Percentiles rank a stretch among this genome's conserved stretches.
These are phyloP conservation scores for Aristolochia contorta DNA, from an alignment of 164 flowering plant species.

Conservation along the genomic window DNA sequence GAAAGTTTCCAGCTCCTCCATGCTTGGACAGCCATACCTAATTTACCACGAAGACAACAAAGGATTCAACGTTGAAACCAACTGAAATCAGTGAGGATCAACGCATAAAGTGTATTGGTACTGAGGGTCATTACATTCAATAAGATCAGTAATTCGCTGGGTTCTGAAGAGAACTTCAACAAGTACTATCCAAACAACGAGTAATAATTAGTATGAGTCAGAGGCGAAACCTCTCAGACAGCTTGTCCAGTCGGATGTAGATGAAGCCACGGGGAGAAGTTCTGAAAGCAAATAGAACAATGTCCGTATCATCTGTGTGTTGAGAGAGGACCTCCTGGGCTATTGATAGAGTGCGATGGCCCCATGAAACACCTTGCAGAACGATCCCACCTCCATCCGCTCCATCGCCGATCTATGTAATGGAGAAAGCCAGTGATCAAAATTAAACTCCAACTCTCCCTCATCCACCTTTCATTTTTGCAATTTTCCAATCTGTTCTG, in stretches of 20 bases:
- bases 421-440: background rate
- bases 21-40: constrained; percentile 87
- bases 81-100: background rate
- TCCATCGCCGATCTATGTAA: constrained; percentile 75
- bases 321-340: constrained; percentile 48
- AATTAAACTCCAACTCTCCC: background rate
- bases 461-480: background rate
- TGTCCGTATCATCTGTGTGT: constrained; percentile 35
- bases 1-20: constrained; percentile 68
- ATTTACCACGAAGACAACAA: background rate
- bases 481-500: background rate
- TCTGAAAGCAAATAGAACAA: constrained; percentile 64
- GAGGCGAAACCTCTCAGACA: constrained; percentile 38
- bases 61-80: background rate
- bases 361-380: constrained; percentile 65
- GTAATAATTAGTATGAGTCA: no score
- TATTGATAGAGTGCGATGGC: constrained; percentile 49
- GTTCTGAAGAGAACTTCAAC: no score
- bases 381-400: constrained; percentile 95
- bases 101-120: no score
- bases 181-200: no score
- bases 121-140: no score
- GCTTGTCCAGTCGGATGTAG: constrained; percentile 75
- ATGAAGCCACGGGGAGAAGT: constrained; percentile 73
- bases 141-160: no score